Evolutionary conservation across 1,284 basidiomycete genomes (phyloP).

Genomic region (Dichomitus squalens): DNA sequence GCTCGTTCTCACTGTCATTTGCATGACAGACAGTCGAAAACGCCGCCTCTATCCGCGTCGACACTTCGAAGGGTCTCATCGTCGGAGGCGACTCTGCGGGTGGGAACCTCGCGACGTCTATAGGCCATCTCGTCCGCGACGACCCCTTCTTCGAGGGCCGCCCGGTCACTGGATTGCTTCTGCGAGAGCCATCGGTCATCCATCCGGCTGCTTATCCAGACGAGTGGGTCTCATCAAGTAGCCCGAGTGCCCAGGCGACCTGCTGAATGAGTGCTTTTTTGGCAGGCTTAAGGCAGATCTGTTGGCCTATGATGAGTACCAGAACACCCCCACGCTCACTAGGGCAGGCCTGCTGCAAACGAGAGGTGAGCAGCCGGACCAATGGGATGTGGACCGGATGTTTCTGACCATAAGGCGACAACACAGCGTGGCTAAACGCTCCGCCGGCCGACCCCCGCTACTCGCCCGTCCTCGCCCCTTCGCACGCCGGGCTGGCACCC

Average conservation of each 20-base stretch:
- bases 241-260: too few species aligned
- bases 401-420: not conserved
- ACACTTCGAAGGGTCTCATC: slow-evolving; percentile 24
- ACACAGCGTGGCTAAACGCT: not conserved
- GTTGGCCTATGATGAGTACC: not conserved
- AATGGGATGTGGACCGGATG: not conserved
- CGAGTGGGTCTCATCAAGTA: not conserved
- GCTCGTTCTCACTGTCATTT: too few species aligned
- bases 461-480: slow-evolving; percentile 20
- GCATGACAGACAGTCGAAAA: slow-evolving; percentile 13
- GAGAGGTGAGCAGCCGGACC: not conserved
- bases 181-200: slow-evolving; percentile 1
- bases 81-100: slow-evolving; percentile 31
- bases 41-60: slow-evolving; percentile 2
- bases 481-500: slow-evolving; percentile 22
- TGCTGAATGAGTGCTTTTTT: too few species aligned
- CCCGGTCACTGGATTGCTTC: slow-evolving; percentile 15
- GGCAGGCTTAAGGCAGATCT: not conserved
- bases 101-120: slow-evolving; percentile 23
- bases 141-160: slow-evolving; percentile 24
- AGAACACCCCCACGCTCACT: not conserved
- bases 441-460: slow-evolving; percentile 17
- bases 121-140: slow-evolving; percentile 26
- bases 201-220: not conserved
- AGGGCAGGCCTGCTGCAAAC: not conserved